These are phyloP conservation scores for Schizonepeta tenuifolia DNA, from an alignment of 257 asterid genomes.

Conservation along the genomic window DNA sequence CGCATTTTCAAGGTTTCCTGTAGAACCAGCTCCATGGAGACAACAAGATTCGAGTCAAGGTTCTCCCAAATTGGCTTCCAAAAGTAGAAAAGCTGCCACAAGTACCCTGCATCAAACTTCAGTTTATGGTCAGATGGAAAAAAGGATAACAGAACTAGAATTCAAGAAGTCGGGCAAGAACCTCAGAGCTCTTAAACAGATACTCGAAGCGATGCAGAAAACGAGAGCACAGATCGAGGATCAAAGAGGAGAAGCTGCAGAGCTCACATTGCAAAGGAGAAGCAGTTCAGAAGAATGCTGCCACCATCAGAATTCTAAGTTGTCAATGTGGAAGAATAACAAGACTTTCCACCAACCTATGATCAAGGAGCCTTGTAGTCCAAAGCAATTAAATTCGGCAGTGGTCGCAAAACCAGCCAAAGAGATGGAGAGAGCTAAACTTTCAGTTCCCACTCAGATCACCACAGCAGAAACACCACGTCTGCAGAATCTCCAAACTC, in stretches of 20 bases:
- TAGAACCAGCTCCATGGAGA: conserved; percentile 90
- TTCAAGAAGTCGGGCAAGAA: conserved; percentile 82
- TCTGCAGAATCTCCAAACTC: conserved; percentile 43
- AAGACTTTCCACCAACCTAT: conserved; percentile 37
- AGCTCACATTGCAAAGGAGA: conserved; percentile 41
- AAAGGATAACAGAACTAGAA: conserved; percentile 79
- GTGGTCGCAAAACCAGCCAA: conserved; percentile 50
- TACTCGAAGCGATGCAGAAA: conserved; percentile 86
- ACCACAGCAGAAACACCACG: conserved; percentile 37
- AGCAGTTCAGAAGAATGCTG: conserved; percentile 33
- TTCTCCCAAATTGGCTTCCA: conserved; percentile 47
- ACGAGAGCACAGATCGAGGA: conserved; percentile 58
- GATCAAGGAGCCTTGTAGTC: conserved; percentile 41
- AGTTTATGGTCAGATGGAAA: conserved; percentile 83
- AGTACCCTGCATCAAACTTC: conserved; percentile 50
- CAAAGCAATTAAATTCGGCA: conserved; percentile 45
- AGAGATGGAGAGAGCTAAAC: conserved; percentile 35
- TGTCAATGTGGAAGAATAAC: conserved; percentile 37
- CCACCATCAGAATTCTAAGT: conserved; percentile 33
- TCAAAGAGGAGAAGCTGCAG: conserved; percentile 46
- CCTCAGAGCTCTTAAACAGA: conserved; percentile 92
- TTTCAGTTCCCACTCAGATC: conserved; percentile 39
- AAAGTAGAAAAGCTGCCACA: conserved; percentile 42
- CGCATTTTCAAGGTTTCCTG: conserved; percentile 59
- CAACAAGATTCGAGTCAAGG: conserved; percentile 52